Conservation (phyloP, 495 filamentous ascomycete genomes). For the Penicillium waksmanii region DNA sequence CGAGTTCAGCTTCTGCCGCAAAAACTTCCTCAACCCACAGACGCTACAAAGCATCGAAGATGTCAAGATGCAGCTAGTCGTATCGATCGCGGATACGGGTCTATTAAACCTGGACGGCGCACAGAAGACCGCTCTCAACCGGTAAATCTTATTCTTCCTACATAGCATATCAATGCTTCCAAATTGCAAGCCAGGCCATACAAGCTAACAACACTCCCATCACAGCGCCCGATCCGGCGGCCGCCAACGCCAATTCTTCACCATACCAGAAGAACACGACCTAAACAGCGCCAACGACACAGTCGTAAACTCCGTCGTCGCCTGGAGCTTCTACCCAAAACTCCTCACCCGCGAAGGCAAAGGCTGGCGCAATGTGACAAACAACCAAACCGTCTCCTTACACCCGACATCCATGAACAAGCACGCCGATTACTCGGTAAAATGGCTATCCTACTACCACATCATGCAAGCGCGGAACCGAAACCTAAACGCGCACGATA, state of each 20-base stretch:
- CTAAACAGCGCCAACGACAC: slow-evolving; percentile 75
- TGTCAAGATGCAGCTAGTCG: slow-evolving; percentile 85
- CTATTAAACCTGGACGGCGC: slow-evolving; percentile 71
- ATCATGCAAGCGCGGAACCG: slow-evolving; percentile 88
- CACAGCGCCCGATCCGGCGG: slow-evolving; percentile 54
- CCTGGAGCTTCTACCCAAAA: slow-evolving; percentile 95
- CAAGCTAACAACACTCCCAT: background rate
- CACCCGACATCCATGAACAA: slow-evolving; percentile 89
- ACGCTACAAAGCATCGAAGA: slow-evolving; percentile 91
- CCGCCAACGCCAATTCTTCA: slow-evolving; percentile 75
- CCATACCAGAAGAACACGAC: slow-evolving; percentile 72
- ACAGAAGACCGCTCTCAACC: slow-evolving; percentile 68
- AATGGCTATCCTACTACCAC: slow-evolving; percentile 90
- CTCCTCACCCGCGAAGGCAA: slow-evolving; percentile 84
- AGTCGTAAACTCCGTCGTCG: slow-evolving; percentile 76
- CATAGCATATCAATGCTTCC: no score
- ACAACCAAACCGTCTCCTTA: slow-evolving; percentile 83
- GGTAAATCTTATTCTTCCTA: slow-evolving; percentile 28
- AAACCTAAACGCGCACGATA: slow-evolving; percentile 88
- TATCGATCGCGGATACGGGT: slow-evolving; percentile 78
- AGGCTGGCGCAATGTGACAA: slow-evolving; percentile 86
- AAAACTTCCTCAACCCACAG: slow-evolving; percentile 84
- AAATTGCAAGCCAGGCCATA: no score
- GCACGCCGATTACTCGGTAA: slow-evolving; percentile 58
- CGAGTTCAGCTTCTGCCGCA: slow-evolving; percentile 86